Evolutionary conservation across 371 early-diverging fungal genomes (phyloP).

Genomic region (Mortierella sp.): DNA sequence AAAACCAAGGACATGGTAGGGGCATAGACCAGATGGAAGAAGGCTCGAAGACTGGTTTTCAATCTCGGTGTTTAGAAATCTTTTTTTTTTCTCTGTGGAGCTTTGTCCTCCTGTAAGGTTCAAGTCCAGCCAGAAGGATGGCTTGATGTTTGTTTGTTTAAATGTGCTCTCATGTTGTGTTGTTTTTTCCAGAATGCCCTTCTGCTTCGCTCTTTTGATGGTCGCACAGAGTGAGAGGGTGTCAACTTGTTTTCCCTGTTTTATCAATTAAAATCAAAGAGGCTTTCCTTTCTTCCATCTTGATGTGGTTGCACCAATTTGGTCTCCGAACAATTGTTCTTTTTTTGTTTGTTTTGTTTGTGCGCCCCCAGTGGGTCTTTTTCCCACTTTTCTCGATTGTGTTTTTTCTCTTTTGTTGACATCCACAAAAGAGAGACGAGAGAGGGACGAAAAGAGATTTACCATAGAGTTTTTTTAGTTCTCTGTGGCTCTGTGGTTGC

Average conservation of each 20-base stretch:
- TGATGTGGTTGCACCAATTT: not conserved
- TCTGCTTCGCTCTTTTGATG: not conserved
- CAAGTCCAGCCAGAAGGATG: not conserved
- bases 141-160: not conserved
- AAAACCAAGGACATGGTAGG: not conserved
- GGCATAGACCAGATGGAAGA: not conserved
- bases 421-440: too few species aligned
- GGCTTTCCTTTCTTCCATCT: not conserved
- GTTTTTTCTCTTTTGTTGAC: not conserved
- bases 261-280: too few species aligned
- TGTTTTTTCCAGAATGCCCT: not conserved
- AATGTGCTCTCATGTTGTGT: not conserved
- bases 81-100: not conserved
- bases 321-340: not conserved
- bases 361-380: not conserved
- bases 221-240: not conserved
- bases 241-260: too few species aligned
- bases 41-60: not conserved
- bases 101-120: conserved; percentile 1
- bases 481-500: not conserved
- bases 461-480: not conserved
- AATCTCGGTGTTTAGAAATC: conserved; percentile 2
- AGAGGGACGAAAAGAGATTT: too few species aligned
- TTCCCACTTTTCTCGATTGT: not conserved
- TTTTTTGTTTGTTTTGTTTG: conserved; percentile 6